Evolutionary conservation across 352 stramenopile genomes (phyloP), one percentile per base, ranked within the genome.

Genomic region (Pythium sukuiense): DNA sequence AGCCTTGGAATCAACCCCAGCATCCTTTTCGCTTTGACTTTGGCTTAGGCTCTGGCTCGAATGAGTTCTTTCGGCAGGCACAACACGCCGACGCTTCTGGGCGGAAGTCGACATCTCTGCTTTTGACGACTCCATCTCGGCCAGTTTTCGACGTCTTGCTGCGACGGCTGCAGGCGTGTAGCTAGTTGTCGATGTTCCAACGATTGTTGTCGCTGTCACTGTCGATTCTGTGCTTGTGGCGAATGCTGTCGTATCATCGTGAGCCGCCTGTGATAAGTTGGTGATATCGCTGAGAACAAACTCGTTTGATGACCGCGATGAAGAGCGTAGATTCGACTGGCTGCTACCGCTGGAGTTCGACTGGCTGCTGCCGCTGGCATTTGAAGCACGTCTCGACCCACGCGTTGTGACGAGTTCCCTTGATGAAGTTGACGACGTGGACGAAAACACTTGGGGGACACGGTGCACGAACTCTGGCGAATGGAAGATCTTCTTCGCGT

Each of bases 231-330:
- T 55, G 12, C 24, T 35, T 35, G 48, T 55, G 7, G 48, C 4
- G 48, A 35, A 35, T 20, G 48, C 12, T 16, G 48, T 30, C 2
- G 48, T 3, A 11, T 32, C 48, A n/a, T 32, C 11, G 8, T 32
- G 24, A 35, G 8, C 48, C 3, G 48, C 18, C n/a, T 35, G 49
- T 0, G 70, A 9, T 29, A 84, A 72, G 62, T 91, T 91, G n/a
- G 83, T 91, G 45, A 91, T 91, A 53, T 91, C 83, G 0, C 71
- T 65, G 24, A 91, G 56, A 3, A 79, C 77, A 1, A 48, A 33
- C 13, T 67, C 63, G 3, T 43, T 55, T 4, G 73, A 73, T 7
- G 54, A 61, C n/a, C 66, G 65, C 6, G 70, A 74, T 6, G 66
- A 67, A 11, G 62, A 65, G n/a, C 61, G 59, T 0, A 41, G 6